Evolutionary conservation across 2,329 filamentous ascomycete genomes (phyloP), one percentile per base, ranked within the genome.

Genomic region (Lasiodiplodia sp.): DNA sequence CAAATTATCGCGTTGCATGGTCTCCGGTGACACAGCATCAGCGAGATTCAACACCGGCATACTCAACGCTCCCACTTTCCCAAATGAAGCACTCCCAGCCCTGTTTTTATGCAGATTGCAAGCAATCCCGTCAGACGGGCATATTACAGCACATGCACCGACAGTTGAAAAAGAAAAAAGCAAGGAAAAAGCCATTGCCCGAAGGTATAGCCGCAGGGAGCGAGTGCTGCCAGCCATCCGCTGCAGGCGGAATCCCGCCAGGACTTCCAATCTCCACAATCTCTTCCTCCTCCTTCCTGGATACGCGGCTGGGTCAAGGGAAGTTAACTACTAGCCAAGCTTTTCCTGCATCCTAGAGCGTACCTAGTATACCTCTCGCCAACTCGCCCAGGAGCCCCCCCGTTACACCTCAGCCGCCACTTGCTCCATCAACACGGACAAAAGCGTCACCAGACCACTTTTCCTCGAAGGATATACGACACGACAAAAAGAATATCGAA

Each of bases 1-100:
- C 7, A 23, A 47, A 62, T 62, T 62, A 62, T 62, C 58, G 58
- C 34, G 58, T 62, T 62, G 58, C 58, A 62, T 44, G 18, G 25
- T 21, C 14, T 14, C 40, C 40, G 40, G 58, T 62, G 25, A 62
- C 58, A 62, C 58, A 23, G 34, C 58, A 12, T 49, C 16, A 16
- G 34, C 8, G 18, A 60, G n/a, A 31, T 16, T 40, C 14, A 62
- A 18, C n/a, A 37, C n/a, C 40, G 58, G 40, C 25, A 12, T 34
- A 10, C 28, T 28, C 58, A 34, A 51, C 58, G 58, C 16, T 62
- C 40, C 47, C 58, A 31, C 40, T 34, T 62, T 8, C 10, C 58
- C 25, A 25, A 6, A 62, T 14, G 34, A 10, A 31, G 57, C 25
- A 18, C 57, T 16, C 5, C 18, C 16, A n/a, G 44, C 18, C 38